Base-by-base conservation (phyloP, 192 early-diverging fungal genomes). In the Backusella tuberculispora region DNA sequence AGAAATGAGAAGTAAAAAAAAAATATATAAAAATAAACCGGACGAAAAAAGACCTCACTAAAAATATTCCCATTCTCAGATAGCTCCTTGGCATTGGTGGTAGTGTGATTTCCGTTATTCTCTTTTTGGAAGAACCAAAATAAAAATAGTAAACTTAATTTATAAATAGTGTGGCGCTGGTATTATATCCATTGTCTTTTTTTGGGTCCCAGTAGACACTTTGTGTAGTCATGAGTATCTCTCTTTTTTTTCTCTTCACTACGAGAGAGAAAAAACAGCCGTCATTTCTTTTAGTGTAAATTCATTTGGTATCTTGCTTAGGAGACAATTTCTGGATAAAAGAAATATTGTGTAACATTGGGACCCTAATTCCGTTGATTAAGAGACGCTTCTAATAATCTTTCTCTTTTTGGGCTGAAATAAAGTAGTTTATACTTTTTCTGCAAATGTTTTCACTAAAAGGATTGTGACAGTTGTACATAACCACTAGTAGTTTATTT, bases 31-130 rank as follows among this genome's bases (percentile, higher is more conserved):
- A 56, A 56, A 56, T 56, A 56, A n/a, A n/a, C n/a, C n/a, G n/a
- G n/a, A n/a, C n/a, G n/a, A 21, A 56, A 56, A 56, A 56, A 56
- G 24, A 2, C 19, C 24, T 21, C 50, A 56, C 50, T 56, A 56
- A 60, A 60, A 60, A 60, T 60, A 60, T 60, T 60, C 53, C 53
- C 53, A 60, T 60, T 60, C 21, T 26, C 26, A 60, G 53, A 60
- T 60, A 60, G 53, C 21, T 60, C 53, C 53, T 60, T 60, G 53
- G 53, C 53, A 60, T 60, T 60, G 53, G 53, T 60, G 53, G 53
- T 60, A 24, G 21, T 60, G 53, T 60, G 53, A 60, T 60, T 60
- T 60, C 53, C 53, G 21, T 60, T 60, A 60, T 60, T 26, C 53
- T 19, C 24, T 60, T 60, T 60, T 60, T 26, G 26, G 21, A 19